These are phyloP conservation scores for Alternaria solani DNA, from an alignment of 2,329 filamentous ascomycete genomes.

Conservation along the genomic window DNA sequence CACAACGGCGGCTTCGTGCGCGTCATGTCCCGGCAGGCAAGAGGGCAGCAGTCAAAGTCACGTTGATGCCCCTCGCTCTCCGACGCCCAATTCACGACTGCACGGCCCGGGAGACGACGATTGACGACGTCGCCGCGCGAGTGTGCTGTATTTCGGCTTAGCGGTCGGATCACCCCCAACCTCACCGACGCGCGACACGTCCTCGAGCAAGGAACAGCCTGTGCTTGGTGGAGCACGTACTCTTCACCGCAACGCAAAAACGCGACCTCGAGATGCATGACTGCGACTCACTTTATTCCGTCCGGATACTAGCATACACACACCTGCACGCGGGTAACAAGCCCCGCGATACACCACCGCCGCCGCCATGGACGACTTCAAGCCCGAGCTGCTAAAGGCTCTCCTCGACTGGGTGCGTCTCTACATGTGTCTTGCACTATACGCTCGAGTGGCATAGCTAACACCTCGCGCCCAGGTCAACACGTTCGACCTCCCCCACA, in stretches of 20 bases:
- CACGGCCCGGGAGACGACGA: constrained; percentile 1
- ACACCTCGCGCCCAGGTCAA: constrained; percentile 47
- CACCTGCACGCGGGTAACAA: constrained; percentile 28
- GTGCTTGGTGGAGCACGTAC: constrained; percentile 19
- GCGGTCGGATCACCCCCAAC: constrained; percentile 32
- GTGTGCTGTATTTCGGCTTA: constrained; percentile 28
- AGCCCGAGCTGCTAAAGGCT: constrained; percentile 50
- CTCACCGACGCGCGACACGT: constrained; percentile 28
- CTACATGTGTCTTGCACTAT: not conserved
- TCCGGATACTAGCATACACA: constrained; percentile 22
- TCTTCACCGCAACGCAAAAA: constrained; percentile 21
- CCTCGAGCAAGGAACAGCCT: constrained; percentile 19
- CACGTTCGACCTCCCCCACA: constrained; percentile 52
- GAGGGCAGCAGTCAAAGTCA: not conserved
- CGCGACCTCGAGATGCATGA: constrained; percentile 44
- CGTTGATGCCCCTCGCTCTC: not conserved
- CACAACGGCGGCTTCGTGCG: constrained; percentile 28
- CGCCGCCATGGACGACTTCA: constrained; percentile 50
- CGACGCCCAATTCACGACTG: not conserved
- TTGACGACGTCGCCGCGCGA: constrained; percentile 14
- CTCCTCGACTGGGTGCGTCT: constrained; percentile 50
- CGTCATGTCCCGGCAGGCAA: constrained; percentile 14
- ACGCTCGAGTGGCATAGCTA: constrained; percentile 6
- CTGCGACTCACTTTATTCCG: constrained; percentile 18
- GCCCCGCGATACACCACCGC: constrained; percentile 30